A percentile compares a stretch with the other conserved stretches of the same genome.
Conservation (phyloP, 129 eudicot genomes). For the Pulicaria dysenterica region DNA sequence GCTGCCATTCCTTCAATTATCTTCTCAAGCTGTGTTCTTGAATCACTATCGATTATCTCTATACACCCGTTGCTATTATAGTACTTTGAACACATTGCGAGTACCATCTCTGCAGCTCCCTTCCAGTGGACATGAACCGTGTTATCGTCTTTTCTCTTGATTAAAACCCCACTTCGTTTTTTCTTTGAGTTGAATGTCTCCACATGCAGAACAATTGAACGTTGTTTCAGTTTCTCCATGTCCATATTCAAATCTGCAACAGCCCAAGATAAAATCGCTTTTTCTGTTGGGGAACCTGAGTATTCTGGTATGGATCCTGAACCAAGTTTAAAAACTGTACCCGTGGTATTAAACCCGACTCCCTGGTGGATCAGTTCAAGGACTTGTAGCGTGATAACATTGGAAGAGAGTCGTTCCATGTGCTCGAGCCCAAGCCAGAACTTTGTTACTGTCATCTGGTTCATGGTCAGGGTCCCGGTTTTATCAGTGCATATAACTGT, state of each 20-base stretch:
- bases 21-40: constrained; percentile 51
- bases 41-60: constrained; percentile 32
- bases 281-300: constrained; percentile 88
- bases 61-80: constrained; percentile 44
- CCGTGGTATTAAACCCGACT: constrained; percentile 78
- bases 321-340: constrained; percentile 48
- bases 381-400: constrained; percentile 26
- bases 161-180: constrained; percentile 69
- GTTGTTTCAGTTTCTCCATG: constrained; percentile 56
- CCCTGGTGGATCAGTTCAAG: constrained; percentile 58
- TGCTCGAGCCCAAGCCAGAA: constrained; percentile 60
- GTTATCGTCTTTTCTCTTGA: constrained; percentile 41
- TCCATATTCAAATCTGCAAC: constrained; percentile 64
- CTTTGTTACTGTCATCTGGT: constrained; percentile 80
- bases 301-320: constrained; percentile 42
- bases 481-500: constrained; percentile 87
- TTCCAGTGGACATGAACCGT: constrained; percentile 69
- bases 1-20: constrained; percentile 93
- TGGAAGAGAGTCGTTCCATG: constrained; percentile 27
- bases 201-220: constrained; percentile 51
- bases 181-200: constrained; percentile 81
- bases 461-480: constrained; percentile 82
- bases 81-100: constrained; percentile 66
- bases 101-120: constrained; percentile 94
- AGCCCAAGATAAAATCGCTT: constrained; percentile 88